phyloP scores from a whole-genome alignment of 2,329 filamentous ascomycete species.

The Hypoxylon sp. region DNA sequence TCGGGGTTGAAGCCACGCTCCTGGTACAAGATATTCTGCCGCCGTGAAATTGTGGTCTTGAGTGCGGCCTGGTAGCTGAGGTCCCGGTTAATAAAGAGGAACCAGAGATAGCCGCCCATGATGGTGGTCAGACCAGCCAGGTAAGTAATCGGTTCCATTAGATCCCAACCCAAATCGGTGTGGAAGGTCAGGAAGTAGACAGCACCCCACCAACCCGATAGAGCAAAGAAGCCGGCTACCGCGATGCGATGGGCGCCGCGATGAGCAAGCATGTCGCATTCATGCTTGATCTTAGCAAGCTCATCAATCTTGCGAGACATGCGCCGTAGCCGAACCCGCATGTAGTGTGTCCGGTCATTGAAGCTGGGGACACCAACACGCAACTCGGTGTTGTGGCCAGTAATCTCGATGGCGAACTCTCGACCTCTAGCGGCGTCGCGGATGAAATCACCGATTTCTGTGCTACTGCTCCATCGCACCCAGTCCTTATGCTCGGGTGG shows the following conservation, averaged over 20 bases:
- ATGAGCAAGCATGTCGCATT: constrained; percentile 85
- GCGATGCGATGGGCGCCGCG: constrained; percentile 83
- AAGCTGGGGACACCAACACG: constrained; percentile 88
- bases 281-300: constrained; percentile 81
- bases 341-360: constrained; percentile 90
- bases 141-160: constrained; percentile 92
- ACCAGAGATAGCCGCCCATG: constrained; percentile 94
- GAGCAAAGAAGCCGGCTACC: constrained; percentile 80
- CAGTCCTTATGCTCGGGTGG: constrained; percentile 70
- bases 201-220: constrained; percentile 84
- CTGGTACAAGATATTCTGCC: constrained; percentile 84
- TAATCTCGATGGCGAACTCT: constrained; percentile 88
- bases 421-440: constrained; percentile 87
- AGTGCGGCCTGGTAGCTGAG: constrained; percentile 89
- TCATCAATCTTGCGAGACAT: constrained; percentile 77
- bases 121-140: constrained; percentile 87
- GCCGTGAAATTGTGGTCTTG: constrained; percentile 85
- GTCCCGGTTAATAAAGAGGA: constrained; percentile 91
- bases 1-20: constrained; percentile 80
- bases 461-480: constrained; percentile 89
- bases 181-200: constrained; percentile 81
- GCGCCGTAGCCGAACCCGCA: constrained; percentile 82
- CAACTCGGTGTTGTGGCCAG: constrained; percentile 76
- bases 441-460: constrained; percentile 95
- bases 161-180: constrained; percentile 88